A percentile compares a stretch with the other conserved stretches of the same genome.
These are phyloP conservation scores for Trametes polyzona DNA, from an alignment of 1,284 basidiomycete species.

Conservation along the genomic window DNA sequence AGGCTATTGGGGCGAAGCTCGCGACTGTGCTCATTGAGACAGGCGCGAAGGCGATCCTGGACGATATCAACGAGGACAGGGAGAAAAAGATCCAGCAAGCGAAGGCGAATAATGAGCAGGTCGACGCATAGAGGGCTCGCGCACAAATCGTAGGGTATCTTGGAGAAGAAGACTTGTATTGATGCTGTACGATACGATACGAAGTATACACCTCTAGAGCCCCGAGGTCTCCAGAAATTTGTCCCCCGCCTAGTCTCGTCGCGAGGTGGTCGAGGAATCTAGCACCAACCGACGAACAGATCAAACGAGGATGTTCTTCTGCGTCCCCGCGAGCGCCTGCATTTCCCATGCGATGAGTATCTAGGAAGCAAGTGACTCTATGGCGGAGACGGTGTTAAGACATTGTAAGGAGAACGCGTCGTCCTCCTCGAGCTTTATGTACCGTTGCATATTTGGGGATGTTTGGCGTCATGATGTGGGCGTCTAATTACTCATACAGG, in stretches of 20 bases:
- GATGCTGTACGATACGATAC: not conserved
- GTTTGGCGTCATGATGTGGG: conserved; percentile 15
- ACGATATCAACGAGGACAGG: conserved; percentile 76
- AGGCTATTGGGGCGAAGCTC: conserved; percentile 67
- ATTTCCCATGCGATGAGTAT: conserved; percentile 43
- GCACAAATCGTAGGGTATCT: not conserved
- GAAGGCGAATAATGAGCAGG: conserved; percentile 19
- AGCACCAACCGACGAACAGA: conserved; percentile 36
- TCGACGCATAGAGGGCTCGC: not conserved
- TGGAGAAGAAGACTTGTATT: too few relatives aligned
- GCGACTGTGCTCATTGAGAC: conserved; percentile 65
- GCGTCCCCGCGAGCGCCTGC: conserved; percentile 68
- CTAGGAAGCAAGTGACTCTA: conserved; percentile 67
- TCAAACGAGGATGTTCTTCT: conserved; percentile 46
- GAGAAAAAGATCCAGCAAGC: conserved; percentile 55
- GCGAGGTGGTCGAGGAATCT: conserved; percentile 33
- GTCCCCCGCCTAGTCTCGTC: conserved; percentile 40
- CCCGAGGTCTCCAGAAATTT: conserved; percentile 21
- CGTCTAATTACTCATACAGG: conserved; percentile 10
- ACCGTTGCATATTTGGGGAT: conserved; percentile 16
- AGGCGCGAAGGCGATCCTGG: conserved; percentile 79
- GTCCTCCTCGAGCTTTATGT: conserved; percentile 5
- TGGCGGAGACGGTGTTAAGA: conserved; percentile 50
- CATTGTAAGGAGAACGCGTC: conserved; percentile 33
- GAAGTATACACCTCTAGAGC: not conserved